Conservation (phyloP, 495 filamentous ascomycete species). For the Hypoxylon lenormandii region DNA sequence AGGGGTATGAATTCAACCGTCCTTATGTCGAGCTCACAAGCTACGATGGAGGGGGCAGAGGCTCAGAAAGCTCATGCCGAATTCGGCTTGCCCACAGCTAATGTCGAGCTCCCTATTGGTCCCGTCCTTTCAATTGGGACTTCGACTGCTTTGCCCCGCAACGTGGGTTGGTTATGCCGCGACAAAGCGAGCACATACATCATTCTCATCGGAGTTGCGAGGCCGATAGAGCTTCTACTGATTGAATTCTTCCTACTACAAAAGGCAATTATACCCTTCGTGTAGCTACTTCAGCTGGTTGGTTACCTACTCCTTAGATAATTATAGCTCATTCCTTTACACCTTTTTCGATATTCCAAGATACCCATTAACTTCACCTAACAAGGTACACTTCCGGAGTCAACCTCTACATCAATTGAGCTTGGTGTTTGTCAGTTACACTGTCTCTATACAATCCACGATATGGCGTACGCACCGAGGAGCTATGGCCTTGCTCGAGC, state of each 20-base stretch:
- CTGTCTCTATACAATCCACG: not conserved
- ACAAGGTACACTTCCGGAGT: not conserved
- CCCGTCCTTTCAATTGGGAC: conserved; percentile 32
- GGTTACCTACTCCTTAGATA: not conserved
- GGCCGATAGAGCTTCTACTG: conserved; percentile 35
- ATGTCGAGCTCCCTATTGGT: conserved; percentile 34
- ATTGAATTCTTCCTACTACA: conserved; percentile 6
- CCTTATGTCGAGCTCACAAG: not conserved
- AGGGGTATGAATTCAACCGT: conserved; percentile 19
- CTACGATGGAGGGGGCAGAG: conserved; percentile 6
- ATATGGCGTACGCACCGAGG: conserved; percentile 39
- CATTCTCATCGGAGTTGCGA: conserved; percentile 39
- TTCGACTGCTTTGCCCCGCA: conserved; percentile 30
- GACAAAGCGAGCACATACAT: conserved; percentile 44
- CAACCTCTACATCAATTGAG: conserved; percentile 4
- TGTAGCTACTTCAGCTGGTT: conserved; percentile 9
- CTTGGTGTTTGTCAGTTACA: not conserved
- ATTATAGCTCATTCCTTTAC: conserved; percentile 1
- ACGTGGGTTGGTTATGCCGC: conserved; percentile 32
- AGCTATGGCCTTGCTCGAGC: conserved; percentile 44
- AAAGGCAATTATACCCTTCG: conserved; percentile 9
- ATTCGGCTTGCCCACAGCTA: conserved; percentile 41
- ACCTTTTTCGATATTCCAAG: not conserved
- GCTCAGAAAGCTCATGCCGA: conserved; percentile 42
- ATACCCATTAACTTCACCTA: conserved; percentile 13